Conservation (phyloP, 2,329 filamentous ascomycete genomes). For the Clarireedia homoeocarpa region DNA sequence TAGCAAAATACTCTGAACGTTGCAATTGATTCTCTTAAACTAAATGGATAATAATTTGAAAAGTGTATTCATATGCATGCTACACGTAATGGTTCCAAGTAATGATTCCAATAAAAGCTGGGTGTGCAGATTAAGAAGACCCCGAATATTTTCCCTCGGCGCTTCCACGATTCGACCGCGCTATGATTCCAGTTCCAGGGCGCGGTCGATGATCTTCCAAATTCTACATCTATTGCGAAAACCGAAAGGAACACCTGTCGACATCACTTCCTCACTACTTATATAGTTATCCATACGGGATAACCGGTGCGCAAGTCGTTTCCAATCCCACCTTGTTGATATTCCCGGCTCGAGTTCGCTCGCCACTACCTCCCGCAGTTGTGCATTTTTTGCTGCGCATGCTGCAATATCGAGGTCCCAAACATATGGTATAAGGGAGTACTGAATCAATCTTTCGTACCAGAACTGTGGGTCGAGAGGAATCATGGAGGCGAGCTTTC, state of each 20-base stretch:
- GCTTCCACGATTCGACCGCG: too few species aligned
- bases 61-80: too few species aligned
- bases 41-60: too few species aligned
- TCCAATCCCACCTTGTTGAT: neutral
- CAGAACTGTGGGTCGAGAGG: neutral
- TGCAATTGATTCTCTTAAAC: too few species aligned
- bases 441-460: neutral
- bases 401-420: neutral
- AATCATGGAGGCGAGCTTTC: neutral
- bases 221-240: constrained; percentile 2
- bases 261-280: neutral
- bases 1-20: too few species aligned
- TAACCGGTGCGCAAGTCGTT: neutral
- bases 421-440: neutral
- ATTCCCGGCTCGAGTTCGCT: too few species aligned
- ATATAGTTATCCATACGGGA: neutral
- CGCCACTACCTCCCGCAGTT: neutral
- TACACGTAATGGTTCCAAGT: too few species aligned
- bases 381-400: neutral
- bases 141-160: too few species aligned
- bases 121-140: too few species aligned
- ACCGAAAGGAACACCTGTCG: neutral
- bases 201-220: neutral
- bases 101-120: too few species aligned
- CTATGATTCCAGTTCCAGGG: neutral